These are phyloP conservation scores for Coniochaeta ligniaria DNA, from an alignment of 2,329 filamentous ascomycete species.

Conservation along the genomic window DNA sequence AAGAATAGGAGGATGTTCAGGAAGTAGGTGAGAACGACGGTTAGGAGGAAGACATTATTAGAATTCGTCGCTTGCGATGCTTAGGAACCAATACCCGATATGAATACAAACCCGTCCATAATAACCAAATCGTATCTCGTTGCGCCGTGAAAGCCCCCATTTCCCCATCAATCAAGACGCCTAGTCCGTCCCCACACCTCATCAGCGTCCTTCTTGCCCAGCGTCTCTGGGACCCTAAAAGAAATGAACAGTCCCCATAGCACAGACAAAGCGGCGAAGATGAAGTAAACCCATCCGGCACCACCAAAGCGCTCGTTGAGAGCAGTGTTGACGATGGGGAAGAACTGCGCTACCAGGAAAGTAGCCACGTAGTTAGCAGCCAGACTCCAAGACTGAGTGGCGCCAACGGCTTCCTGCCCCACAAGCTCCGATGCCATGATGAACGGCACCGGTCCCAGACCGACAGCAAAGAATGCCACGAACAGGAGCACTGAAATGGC, in stretches of 20 bases:
- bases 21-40: not conserved
- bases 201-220: conserved; percentile 73
- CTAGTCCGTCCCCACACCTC: conserved; percentile 80
- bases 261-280: conserved; percentile 73
- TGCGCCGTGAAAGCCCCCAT: not conserved
- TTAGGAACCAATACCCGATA: not conserved
- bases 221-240: conserved; percentile 77
- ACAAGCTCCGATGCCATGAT: conserved; percentile 90
- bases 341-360: conserved; percentile 90
- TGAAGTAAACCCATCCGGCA: conserved; percentile 78
- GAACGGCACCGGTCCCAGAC: conserved; percentile 89
- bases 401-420: conserved; percentile 81
- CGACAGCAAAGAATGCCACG: conserved; percentile 83
- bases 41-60: not conserved
- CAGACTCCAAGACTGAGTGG: conserved; percentile 82
- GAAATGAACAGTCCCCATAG: conserved; percentile 66
- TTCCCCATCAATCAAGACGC: conserved; percentile 36
- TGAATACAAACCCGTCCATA: not conserved
- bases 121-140: not conserved
- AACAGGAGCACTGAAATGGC: conserved; percentile 78
- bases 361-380: conserved; percentile 86
- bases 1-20: conserved; percentile 32
- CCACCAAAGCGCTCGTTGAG: conserved; percentile 59
- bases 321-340: conserved; percentile 75
- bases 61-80: not conserved